Percentiles rank a stretch among this genome's conserved stretches.
Evolutionary conservation across 331 rosid genomes (phyloP).

Genomic region (Acacia pycnantha): DNA sequence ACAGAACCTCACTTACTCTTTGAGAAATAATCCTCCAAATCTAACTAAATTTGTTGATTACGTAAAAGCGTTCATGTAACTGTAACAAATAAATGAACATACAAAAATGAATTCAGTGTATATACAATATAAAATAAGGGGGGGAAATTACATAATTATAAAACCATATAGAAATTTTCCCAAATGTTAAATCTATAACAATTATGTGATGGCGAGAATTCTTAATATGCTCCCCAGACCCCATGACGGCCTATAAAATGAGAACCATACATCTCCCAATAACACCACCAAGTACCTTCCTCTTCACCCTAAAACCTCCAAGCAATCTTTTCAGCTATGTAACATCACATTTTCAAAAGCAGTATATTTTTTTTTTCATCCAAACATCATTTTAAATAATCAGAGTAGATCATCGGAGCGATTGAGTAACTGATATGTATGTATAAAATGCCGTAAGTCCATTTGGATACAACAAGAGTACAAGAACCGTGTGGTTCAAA

Average conservation of each 20-base stretch:
- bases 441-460: too few relatives aligned
- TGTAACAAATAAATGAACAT: neutral
- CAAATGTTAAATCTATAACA: too few relatives aligned
- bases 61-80: neutral
- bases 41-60: neutral
- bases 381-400: too few relatives aligned
- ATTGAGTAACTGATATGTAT: too few relatives aligned
- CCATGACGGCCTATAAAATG: neutral
- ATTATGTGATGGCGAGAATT: neutral
- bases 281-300: neutral
- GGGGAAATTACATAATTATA: neutral
- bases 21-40: neutral
- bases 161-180: neutral
- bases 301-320: neutral
- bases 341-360: too few relatives aligned
- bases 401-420: too few relatives aligned
- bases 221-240: neutral
- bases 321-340: neutral
- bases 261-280: neutral
- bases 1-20: neutral
- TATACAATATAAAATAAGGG: neutral
- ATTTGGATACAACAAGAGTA: too few relatives aligned
- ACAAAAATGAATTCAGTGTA: neutral
- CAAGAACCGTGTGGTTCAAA: too few relatives aligned
- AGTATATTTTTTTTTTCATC: too few relatives aligned